These are phyloP conservation scores for Penicillium sp. DNA, from an alignment of 2,329 filamentous ascomycete genomes.

Conservation along the genomic window DNA sequence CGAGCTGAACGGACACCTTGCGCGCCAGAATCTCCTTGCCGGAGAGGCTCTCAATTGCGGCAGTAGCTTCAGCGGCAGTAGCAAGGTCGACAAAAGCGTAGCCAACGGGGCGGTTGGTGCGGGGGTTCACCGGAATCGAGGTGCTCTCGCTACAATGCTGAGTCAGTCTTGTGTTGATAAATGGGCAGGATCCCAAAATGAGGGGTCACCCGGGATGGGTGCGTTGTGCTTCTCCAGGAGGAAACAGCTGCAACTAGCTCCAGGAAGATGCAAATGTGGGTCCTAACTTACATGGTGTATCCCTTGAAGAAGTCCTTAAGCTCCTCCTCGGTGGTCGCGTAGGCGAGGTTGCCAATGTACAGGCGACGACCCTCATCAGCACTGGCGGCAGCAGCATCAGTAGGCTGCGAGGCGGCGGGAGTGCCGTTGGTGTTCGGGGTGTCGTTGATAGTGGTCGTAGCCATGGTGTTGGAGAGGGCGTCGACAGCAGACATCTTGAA, in stretches of 20 bases:
- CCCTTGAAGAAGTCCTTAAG: slow-evolving; percentile 99
- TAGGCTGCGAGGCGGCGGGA: slow-evolving; percentile 68
- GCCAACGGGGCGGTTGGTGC: slow-evolving; percentile 95
- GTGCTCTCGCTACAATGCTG: slow-evolving; percentile 77
- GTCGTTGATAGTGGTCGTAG: slow-evolving; percentile 67
- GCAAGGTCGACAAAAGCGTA: slow-evolving; percentile 99
- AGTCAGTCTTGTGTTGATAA: slow-evolving; percentile 34
- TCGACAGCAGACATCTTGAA: slow-evolving; percentile 79
- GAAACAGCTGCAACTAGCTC: neutral
- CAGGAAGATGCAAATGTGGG: neutral
- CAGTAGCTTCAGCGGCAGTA: slow-evolving; percentile 90
- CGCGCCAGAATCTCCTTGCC: slow-evolving; percentile 97
- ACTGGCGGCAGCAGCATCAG: slow-evolving; percentile 92
- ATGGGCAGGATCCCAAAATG: neutral
- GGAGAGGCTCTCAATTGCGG: slow-evolving; percentile 92
- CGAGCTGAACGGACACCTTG: slow-evolving; percentile 98
- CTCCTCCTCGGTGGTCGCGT: slow-evolving; percentile 99
- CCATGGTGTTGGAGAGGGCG: slow-evolving; percentile 69
- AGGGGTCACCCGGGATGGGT: neutral
- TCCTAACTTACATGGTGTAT: slow-evolving; percentile 88
- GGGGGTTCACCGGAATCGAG: slow-evolving; percentile 98
- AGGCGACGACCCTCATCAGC: slow-evolving; percentile 98
- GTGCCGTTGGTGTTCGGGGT: slow-evolving; percentile 54
- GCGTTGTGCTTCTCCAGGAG: neutral
- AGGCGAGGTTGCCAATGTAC: slow-evolving; percentile 99